Conservation (phyloP, 2,329 filamentous ascomycete genomes). For the Alternaria postmessia region DNA sequence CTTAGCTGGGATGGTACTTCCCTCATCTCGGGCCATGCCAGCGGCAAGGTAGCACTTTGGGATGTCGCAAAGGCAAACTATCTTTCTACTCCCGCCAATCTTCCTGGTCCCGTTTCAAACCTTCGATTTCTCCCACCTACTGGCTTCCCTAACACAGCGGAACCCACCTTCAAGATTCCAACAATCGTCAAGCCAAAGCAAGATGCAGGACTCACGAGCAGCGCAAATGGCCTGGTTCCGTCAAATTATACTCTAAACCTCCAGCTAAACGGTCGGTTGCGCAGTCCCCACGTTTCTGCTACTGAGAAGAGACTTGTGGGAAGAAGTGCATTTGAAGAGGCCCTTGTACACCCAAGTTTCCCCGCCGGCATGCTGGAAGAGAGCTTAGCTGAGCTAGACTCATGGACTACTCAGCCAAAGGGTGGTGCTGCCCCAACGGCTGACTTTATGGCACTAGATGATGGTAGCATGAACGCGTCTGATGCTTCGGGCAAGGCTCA, state of each 20-base stretch:
- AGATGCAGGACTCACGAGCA: slow-evolving; percentile 56
- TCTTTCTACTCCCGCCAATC: slow-evolving; percentile 70
- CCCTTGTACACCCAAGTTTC: slow-evolving; percentile 55
- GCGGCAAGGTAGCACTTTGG: slow-evolving; percentile 82
- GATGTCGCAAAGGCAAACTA: slow-evolving; percentile 76
- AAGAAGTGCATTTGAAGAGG: slow-evolving; percentile 49
- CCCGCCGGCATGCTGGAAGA: slow-evolving; percentile 52
- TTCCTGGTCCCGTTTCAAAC: slow-evolving; percentile 86
- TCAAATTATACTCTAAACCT: slow-evolving; percentile 71
- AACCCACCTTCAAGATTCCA: slow-evolving; percentile 59
- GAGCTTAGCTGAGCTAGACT: slow-evolving; percentile 45
- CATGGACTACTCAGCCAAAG: slow-evolving; percentile 36
- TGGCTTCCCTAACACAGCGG: slow-evolving; percentile 52
- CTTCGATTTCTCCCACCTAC: slow-evolving; percentile 74
- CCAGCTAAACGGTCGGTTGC: slow-evolving; percentile 61
- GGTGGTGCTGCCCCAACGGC: slow-evolving; percentile 27
- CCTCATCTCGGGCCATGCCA: slow-evolving; percentile 81
- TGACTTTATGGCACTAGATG: slow-evolving; percentile 45
- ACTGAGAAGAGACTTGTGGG: slow-evolving; percentile 26
- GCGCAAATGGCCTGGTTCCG: slow-evolving; percentile 51
- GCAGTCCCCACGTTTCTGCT: slow-evolving; percentile 40
- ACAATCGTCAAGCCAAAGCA: slow-evolving; percentile 83
- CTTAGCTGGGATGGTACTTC: slow-evolving; percentile 84
- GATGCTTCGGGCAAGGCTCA: slow-evolving; percentile 14
- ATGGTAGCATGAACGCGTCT: slow-evolving; percentile 7